Evolutionary conservation across 1,284 basidiomycete species (phyloP).

Genomic region (Irpex sp.): DNA sequence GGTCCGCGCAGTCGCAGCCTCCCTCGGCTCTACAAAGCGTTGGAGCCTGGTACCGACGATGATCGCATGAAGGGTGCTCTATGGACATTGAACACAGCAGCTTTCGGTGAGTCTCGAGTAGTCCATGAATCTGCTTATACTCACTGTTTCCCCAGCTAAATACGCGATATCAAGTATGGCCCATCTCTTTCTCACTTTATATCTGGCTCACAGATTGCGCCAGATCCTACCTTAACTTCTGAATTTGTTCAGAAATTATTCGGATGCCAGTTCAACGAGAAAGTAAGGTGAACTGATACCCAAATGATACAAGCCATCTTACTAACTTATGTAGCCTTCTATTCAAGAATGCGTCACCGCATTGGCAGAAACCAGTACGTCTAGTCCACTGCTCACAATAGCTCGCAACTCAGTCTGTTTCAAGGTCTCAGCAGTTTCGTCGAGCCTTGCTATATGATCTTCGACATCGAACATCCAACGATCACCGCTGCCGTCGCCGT

Average conservation of each 20-base stretch:
- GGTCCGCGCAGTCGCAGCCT: slow-evolving; percentile 66
- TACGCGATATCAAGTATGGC: slow-evolving; percentile 1
- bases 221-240: slow-evolving; percentile 44
- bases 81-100: slow-evolving; percentile 71
- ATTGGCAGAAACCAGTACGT: slow-evolving; percentile 58
- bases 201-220: background rate
- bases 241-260: slow-evolving; percentile 49
- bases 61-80: slow-evolving; percentile 91
- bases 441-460: slow-evolving; percentile 55
- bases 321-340: slow-evolving; percentile 42
- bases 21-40: slow-evolving; percentile 61
- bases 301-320: background rate
- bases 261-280: slow-evolving; percentile 64
- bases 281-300: slow-evolving; percentile 32
- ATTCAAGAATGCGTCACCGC: slow-evolving; percentile 59
- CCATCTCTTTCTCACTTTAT: background rate
- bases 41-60: slow-evolving; percentile 74
- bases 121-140: background rate
- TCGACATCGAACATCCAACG: slow-evolving; percentile 40
- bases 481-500: slow-evolving; percentile 32
- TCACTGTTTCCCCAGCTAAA: background rate
- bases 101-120: slow-evolving; percentile 39
- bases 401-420: slow-evolving; percentile 5
- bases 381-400: background rate
- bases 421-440: slow-evolving; percentile 52